Base-by-base conservation (phyloP, 495 filamentous ascomycete genomes). In the Venustampulla echinocandica region DNA sequence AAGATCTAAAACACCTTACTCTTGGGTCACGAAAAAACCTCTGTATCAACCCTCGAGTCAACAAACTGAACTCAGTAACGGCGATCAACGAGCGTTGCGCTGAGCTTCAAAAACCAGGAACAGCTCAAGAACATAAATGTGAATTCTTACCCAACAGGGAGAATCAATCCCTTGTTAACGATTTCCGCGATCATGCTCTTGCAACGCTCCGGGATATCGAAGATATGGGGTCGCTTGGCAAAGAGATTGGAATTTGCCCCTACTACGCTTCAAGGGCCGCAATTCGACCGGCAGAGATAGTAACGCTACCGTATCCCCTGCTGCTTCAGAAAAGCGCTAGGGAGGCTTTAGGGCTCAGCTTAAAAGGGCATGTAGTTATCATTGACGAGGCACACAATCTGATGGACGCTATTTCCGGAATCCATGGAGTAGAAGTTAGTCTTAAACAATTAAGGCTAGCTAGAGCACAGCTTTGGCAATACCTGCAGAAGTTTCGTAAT, bases 381-480 rank as follows among this genome's bases (percentile, higher is more conserved):
- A 86, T 98, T 52, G 92, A 98, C 56, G 92, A 98, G 67, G 92
- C 93, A 1, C 92, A 98, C 59, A 98, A 98, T 60, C 75, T 98
- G 23, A 96, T 96, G 80, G 89, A 95, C 62, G 85, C 90, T 1
- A 89, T 98, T 35, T 75, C 86, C 1, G 82, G 79, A 18, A 90
- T 95, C 42, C 78, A 97, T 58, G 93, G 92, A 1, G 76, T 86
- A 3, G 76, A 81, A 30, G 73, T 97, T 20, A 77, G 80, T 9
- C 69, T 90, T 4, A 61, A 59, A 18, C 89, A 96, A 52, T 64
- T 97, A 14, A 73, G 80, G 45, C 73, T 69, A 20, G 82, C 85
- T 11, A 73, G 85, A 49, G 70, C 74, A 20, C 84, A 93, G 60
- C 70, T 98, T 20, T 79, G 79, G 0, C 72, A 79, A 6, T 98